Evolutionary conservation across 2,329 filamentous ascomycete genomes (phyloP).

Genomic region (Helotiales sp.): DNA sequence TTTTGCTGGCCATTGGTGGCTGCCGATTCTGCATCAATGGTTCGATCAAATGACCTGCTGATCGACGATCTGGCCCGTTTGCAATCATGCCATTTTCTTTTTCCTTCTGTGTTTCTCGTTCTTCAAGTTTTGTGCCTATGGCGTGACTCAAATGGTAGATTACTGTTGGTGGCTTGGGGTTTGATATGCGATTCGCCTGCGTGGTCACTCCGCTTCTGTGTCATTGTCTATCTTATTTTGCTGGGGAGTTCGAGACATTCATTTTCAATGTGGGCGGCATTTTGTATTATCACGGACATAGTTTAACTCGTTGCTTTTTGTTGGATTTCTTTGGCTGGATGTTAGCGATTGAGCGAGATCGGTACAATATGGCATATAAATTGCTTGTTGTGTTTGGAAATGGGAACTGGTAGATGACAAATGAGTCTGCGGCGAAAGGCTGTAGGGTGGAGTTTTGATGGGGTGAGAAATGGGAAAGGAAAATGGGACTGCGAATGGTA

Average conservation of each 20-base stretch:
- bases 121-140: neutral
- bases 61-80: neutral
- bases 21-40: neutral
- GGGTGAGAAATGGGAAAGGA: neutral
- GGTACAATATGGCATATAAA: neutral
- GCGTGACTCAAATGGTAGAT: neutral
- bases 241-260: neutral
- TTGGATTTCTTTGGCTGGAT: conserved; percentile 1
- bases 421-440: neutral
- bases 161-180: neutral
- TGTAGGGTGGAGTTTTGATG: conserved; percentile 4
- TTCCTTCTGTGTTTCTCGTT: neutral
- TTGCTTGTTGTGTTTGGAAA: neutral
- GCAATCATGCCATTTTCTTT: neutral
- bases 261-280: neutral
- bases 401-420: neutral
- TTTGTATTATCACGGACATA: neutral
- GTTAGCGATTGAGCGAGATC: neutral
- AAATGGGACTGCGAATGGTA: neutral
- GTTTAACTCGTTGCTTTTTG: neutral
- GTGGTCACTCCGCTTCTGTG: neutral
- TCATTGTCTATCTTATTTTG: neutral
- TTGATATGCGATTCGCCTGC: neutral
- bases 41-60: neutral
- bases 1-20: neutral